A percentile compares a stretch with the other conserved stretches of the same genome.
These are phyloP conservation scores for Neopestalotiopsis clavispora DNA, from an alignment of 2,329 filamentous ascomycete genomes.

Conservation along the genomic window DNA sequence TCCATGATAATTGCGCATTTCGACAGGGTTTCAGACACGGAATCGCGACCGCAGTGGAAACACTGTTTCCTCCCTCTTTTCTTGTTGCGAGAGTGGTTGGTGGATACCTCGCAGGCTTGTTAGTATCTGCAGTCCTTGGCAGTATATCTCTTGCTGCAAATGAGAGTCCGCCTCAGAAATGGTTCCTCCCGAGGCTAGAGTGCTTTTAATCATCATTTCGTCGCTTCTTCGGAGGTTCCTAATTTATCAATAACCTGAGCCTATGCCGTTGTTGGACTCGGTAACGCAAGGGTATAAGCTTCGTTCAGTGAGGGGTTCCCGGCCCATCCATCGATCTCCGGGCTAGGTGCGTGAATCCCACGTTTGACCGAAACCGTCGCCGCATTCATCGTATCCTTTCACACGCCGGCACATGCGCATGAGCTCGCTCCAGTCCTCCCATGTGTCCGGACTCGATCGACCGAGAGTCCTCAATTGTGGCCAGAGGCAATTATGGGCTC, in stretches of 20 bases:
- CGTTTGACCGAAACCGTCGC: neutral
- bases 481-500: neutral
- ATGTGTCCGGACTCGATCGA: neutral
- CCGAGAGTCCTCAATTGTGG: too few relatives aligned
- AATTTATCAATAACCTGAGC: conserved; percentile 4
- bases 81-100: neutral
- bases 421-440: neutral
- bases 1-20: neutral
- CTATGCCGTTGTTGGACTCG: conserved; percentile 5
- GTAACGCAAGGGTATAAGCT: neutral
- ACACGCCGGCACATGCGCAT: neutral
- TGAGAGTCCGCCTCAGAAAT: neutral
- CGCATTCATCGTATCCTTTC: neutral
- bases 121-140: neutral
- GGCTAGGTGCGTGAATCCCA: neutral
- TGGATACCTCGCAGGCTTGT: neutral
- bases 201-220: conserved; percentile 7
- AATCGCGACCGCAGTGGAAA: conserved; percentile 13
- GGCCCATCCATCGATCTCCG: neutral
- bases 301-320: neutral
- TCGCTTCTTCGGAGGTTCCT: conserved; percentile 9
- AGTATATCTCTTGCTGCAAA: neutral
- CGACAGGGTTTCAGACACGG: conserved; percentile 2
- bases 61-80: neutral
- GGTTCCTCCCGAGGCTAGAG: neutral